These are phyloP conservation scores for Thozetella sp. DNA, from an alignment of 495 filamentous ascomycete genomes.

Conservation along the genomic window DNA sequence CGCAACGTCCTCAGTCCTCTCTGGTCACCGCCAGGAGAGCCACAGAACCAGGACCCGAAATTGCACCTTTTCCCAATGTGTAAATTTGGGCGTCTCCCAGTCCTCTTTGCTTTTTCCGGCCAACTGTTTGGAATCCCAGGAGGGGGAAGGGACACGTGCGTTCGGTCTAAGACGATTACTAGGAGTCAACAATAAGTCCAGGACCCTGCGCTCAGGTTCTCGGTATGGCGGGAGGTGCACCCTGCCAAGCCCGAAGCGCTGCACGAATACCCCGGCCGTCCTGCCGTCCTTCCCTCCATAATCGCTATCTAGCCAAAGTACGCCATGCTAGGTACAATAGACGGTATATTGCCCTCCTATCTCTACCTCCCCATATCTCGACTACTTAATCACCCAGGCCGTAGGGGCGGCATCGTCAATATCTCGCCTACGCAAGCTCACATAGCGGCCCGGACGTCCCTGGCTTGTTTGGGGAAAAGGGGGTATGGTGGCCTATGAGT, in stretches of 20 bases:
- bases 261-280: not conserved
- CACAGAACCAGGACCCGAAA: not conserved
- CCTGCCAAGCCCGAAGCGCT: not conserved
- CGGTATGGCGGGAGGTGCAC: too few relatives aligned
- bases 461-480: not conserved
- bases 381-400: not conserved
- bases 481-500: not conserved
- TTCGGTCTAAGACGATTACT: too few relatives aligned
- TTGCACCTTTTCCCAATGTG: not conserved
- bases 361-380: constrained; percentile 1
- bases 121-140: not conserved
- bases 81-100: not conserved
- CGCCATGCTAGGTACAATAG: not conserved
- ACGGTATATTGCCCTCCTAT: not conserved
- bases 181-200: too few relatives aligned
- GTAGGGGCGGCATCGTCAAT: not conserved
- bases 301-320: not conserved
- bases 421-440: not conserved
- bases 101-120: not conserved
- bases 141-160: constrained; percentile 1
- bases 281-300: not conserved
- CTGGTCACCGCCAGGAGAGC: not conserved
- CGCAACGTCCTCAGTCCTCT: not conserved
- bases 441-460: not conserved
- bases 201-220: not conserved